Evolutionary conservation across 768 basidiomycete genomes (phyloP), one percentile per base, ranked within the genome.

Genomic region (Tricholoma saponaceum): DNA sequence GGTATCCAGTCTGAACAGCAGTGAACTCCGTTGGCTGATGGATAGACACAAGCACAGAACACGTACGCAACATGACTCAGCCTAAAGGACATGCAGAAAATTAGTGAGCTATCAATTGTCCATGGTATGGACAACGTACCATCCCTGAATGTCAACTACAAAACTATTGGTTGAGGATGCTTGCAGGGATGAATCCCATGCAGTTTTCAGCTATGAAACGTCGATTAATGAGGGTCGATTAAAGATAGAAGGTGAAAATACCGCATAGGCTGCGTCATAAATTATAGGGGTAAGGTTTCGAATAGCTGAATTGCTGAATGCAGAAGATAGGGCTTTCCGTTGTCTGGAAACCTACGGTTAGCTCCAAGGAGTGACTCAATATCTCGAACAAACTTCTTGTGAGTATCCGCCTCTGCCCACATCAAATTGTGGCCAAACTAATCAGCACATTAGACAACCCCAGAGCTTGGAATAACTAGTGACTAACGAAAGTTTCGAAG

Each of bases 251-350:
- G 26, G 12, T 2, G 6, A 35, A 10, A 3, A 22, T 28, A 79
- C 83, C 75, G 81, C 81, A 63, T 83, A 78, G 1, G 75, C 73
- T 0, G 79, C 76, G 58, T 83, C 81, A 54, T 75, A 80, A 66
- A 83, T 83, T 2, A 83, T 73, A 1, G 71, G 64, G 0, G 76
- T 78, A 8, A 82, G 63, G 30, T 67, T 73, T 13, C 80, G 75
- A 83, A 84, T 0, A 2, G 74, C 73, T 0, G 72, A 64, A 51
- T 69, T 75, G 60, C 72, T 76, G 64, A 79, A 79, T 0, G 80
- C 81, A 2, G 82, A 79, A 0, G 78, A 75, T 8, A 83, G 63
- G 0, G 79, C 74, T 58, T 79, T 82, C 32, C 83, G 72, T 59
- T 82, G 82, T 52, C 81, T 79, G 8, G 28, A 4, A 30, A 30